Conservation (phyloP, 129 eudicot genomes). For the Centrapalus pauciflorus region DNA sequence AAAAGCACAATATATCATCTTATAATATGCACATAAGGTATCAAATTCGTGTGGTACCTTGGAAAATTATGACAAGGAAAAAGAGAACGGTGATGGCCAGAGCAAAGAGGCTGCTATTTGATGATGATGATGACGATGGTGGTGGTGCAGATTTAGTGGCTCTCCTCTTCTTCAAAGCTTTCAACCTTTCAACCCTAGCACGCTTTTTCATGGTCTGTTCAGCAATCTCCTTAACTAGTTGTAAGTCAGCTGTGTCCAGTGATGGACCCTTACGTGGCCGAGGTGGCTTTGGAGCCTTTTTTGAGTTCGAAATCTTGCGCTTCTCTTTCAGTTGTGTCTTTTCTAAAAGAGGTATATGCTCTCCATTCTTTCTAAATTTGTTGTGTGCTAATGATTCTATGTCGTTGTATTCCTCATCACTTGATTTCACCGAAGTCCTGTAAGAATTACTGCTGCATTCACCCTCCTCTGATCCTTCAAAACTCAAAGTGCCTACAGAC, state of each 20-base stretch:
- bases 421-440: constrained; percentile 24
- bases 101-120: constrained; percentile 45
- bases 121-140: constrained; percentile 36
- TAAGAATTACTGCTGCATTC: constrained; percentile 26
- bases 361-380: constrained; percentile 30
- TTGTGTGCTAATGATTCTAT: constrained; percentile 34
- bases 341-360: constrained; percentile 35
- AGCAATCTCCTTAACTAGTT: constrained; percentile 59
- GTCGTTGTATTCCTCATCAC: constrained; percentile 22
- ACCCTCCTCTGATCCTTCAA: constrained; percentile 35
- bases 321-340: constrained; percentile 41
- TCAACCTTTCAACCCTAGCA: constrained; percentile 61
- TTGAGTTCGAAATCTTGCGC: constrained; percentile 30
- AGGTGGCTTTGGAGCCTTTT: constrained; percentile 73
- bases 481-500: constrained; percentile 27
- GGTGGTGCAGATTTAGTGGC: constrained; percentile 20
- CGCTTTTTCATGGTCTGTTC: constrained; percentile 68
- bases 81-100: constrained; percentile 56
- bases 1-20: constrained; percentile 1
- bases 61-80: constrained; percentile 50
- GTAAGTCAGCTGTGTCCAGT: constrained; percentile 55
- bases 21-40: constrained; percentile 9
- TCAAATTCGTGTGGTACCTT: constrained; percentile 44
- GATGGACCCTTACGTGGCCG: constrained; percentile 81
- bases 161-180: constrained; percentile 58